Base-by-base conservation (phyloP, 2,329 filamentous ascomycete genomes). In the Penicillium sp. region DNA sequence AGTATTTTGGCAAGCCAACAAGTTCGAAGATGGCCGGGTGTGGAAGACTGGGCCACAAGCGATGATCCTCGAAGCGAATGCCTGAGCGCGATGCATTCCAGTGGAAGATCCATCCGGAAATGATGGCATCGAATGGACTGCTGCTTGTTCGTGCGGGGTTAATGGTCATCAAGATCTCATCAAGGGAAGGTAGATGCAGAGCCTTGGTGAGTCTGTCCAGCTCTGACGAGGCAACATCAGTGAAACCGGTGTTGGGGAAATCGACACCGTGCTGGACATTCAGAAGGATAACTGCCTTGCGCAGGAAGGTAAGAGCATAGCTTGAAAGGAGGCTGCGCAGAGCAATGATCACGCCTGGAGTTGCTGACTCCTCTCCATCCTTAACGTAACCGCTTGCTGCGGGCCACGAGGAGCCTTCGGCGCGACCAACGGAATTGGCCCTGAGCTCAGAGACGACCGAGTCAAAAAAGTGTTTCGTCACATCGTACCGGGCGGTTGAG, bases 11-110 rank as follows among this genome's bases (percentile, higher is more conserved):
- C 49, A 99, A 78, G 1, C 95, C 95, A 13, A 99, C 88, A 24
- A 99, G 84, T 74, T 99, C 95, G 69, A 95, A 96, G 62, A 99
- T 96, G 47, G 87, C 89, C 0, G 95, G 96, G 71, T 99, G 95
- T 54, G 90, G 87, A 16, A 87, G 76, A 33, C 77, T 80, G 31
- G 84, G 77, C 62, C 68, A 72, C 52, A 74, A 61, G 33, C 67
- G 67, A 54, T 69, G 68, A 54, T 74, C 69, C 49, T 71, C 69
- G 47, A 68, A 62, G 26, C 70, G 68, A 29, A 71, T 65, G 13
- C 67, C 67, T 14, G 67, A 69, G 43, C 70, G 68, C 19, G 67
- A 72, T 13, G 66, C 67, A 52, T 74, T 74, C 71, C 71, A 77
- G 63, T 78, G 76, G 62, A 82, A 82, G 51, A 96, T 83, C 93